Percentiles rank a stretch among this genome's conserved stretches.
Evolutionary conservation across 1,139 yeast genomes (phyloP).

Genomic region (Hansenula sp.): DNA sequence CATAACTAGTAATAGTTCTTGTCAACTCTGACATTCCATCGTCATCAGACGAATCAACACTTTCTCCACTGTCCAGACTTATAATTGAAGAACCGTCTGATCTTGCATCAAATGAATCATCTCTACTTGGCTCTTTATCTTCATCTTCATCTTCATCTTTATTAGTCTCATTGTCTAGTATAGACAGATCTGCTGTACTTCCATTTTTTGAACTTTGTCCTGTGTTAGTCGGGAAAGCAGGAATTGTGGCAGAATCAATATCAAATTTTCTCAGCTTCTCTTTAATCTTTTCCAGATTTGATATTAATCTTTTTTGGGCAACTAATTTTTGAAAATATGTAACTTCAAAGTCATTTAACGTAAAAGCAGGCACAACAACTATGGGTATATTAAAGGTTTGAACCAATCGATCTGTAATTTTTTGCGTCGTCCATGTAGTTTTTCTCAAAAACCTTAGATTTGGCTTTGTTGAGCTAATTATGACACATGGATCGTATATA

Average conservation of each 20-base stretch:
- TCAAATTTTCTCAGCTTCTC: slow-evolving; percentile 6
- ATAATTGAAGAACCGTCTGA: not conserved
- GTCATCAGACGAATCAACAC: slow-evolving; percentile 1
- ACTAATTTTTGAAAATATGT: slow-evolving; percentile 20
- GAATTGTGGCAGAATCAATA: slow-evolving; percentile 7
- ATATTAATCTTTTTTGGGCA: slow-evolving; percentile 2
- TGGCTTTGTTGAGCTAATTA: slow-evolving; percentile 60
- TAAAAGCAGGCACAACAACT: slow-evolving; percentile 61
- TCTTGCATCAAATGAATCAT: too few species aligned
- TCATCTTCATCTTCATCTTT: not conserved
- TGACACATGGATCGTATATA: slow-evolving; percentile 58
- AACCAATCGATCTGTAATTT: slow-evolving; percentile 59
- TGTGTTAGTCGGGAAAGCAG: slow-evolving; percentile 1
- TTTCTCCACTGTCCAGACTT: not conserved
- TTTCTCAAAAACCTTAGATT: slow-evolving; percentile 45
- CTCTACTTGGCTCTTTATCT: too few species aligned
- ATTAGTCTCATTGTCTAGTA: not conserved
- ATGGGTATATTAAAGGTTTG: slow-evolving; percentile 66
- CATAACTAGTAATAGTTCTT: slow-evolving; percentile 6
- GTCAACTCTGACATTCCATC: too few species aligned
- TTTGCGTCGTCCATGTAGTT: slow-evolving; percentile 56
- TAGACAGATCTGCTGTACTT: not conserved
- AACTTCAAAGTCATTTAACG: slow-evolving; percentile 52
- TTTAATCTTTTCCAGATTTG: slow-evolving; percentile 4
- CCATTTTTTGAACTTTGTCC: not conserved